These are phyloP conservation scores for Cyclotella cryptica DNA, from an alignment of 108 stramenopile species.

Conservation along the genomic window DNA sequence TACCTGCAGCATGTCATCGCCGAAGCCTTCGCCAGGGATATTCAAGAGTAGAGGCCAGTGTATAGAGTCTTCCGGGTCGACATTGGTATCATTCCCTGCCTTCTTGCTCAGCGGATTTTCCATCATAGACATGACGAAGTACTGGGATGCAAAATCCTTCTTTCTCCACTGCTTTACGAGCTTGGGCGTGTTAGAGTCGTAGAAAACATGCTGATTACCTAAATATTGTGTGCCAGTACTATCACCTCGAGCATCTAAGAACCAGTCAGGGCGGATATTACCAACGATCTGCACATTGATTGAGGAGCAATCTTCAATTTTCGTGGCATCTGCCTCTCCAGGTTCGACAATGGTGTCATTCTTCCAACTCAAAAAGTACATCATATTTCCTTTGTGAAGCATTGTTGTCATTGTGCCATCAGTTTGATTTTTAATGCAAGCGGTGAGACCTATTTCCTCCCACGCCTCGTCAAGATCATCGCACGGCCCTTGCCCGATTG, in stretches of 20 bases:
- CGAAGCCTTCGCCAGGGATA: conserved; percentile 62
- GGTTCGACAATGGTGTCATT: conserved; percentile 33
- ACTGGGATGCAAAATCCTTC: conserved; percentile 62
- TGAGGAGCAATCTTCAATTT: conserved; percentile 43
- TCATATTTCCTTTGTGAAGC: conserved; percentile 54
- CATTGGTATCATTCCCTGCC: conserved; percentile 19
- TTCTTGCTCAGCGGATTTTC: conserved; percentile 42
- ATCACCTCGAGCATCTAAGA: conserved; percentile 54
- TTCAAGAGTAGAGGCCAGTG: conserved; percentile 57
- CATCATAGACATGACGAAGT: conserved; percentile 55
- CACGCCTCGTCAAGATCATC: conserved; percentile 35
- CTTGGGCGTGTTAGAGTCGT: conserved; percentile 31
- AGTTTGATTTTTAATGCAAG: conserved; percentile 40
- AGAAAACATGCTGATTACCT: conserved; percentile 62
- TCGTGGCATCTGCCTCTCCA: conserved; percentile 47
- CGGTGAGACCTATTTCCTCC: conserved; percentile 26
- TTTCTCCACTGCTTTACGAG: conserved; percentile 68
- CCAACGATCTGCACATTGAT: conserved; percentile 53
- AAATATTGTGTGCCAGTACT: conserved; percentile 59
- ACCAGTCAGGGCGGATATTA: conserved; percentile 65
- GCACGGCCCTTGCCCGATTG: conserved; percentile 58
- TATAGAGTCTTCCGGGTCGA: conserved; percentile 29
- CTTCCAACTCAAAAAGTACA: conserved; percentile 58
- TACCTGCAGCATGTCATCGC: conserved; percentile 55
- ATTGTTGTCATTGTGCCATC: conserved; percentile 55